A percentile compares a stretch with the other conserved stretches of the same genome.
These are phyloP conservation scores for Rhododendron vialii DNA, from an alignment of 148 eudicot species.

Conservation along the genomic window DNA sequence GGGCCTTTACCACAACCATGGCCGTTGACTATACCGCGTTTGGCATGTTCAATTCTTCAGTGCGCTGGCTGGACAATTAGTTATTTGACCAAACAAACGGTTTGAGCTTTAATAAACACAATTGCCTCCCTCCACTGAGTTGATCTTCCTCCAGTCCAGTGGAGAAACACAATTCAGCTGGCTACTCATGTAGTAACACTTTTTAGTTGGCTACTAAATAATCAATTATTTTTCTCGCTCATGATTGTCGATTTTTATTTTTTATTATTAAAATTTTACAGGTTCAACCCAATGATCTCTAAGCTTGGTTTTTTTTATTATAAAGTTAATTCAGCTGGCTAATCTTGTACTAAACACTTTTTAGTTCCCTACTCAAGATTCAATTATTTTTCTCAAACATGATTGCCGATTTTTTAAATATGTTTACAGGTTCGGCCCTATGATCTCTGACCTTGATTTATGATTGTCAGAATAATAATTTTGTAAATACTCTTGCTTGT, in stretches of 20 bases:
- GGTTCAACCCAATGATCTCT: no score
- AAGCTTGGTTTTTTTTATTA: no score
- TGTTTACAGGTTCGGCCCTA: not conserved
- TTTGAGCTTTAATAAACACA: not conserved
- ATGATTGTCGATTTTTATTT: no score
- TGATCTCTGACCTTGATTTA: not conserved
- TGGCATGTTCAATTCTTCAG: not conserved
- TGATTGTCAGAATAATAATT: not conserved
- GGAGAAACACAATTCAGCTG: not conserved
- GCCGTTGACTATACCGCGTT: not conserved
- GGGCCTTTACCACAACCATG: not conserved
- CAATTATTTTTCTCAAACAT: no score
- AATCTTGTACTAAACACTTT: no score
- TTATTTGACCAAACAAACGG: not conserved
- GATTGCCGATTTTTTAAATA: not conserved
- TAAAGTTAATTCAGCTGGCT: no score
- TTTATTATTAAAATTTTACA: no score
- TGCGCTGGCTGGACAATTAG: not conserved
- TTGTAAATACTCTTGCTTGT: not conserved
- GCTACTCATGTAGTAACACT: no score
- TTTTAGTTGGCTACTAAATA: no score
- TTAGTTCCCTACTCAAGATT: no score
- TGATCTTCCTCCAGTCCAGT: not conserved
- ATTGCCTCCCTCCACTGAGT: not conserved
- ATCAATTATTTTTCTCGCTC: no score